Evolutionary conservation across 768 basidiomycete species (phyloP).

Genomic region (Hypsizygus marmoreus): DNA sequence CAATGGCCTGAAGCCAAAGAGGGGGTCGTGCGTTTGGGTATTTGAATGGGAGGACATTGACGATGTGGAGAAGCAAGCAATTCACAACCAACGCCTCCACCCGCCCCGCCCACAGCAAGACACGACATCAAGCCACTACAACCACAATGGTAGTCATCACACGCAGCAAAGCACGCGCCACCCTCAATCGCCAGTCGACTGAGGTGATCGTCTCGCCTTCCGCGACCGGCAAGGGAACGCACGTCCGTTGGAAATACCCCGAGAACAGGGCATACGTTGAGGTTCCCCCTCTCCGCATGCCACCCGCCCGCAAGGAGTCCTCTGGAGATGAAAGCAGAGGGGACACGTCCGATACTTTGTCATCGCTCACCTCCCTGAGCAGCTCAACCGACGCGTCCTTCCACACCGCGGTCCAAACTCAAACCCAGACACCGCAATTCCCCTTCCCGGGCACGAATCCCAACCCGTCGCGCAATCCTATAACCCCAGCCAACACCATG

Average conservation of each 20-base stretch:
- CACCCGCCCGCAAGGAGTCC: too few relatives aligned
- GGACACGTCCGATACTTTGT: neutral
- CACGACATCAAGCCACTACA: neutral
- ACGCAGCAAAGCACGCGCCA: constrained; percentile 12
- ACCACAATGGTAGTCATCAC: constrained; percentile 14
- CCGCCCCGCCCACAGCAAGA: too few relatives aligned
- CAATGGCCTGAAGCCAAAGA: too few relatives aligned
- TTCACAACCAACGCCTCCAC: too few relatives aligned
- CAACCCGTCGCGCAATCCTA: constrained; percentile 3
- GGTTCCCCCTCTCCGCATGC: neutral
- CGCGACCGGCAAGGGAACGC: constrained; percentile 14
- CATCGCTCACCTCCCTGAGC: constrained; percentile 6
- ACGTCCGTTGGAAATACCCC: constrained; percentile 8
- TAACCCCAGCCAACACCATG: neutral
- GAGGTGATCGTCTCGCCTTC: constrained; percentile 5
- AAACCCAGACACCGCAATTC: constrained; percentile 5
- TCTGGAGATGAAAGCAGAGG: too few relatives aligned
- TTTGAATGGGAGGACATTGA: too few relatives aligned
- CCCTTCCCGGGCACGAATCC: neutral
- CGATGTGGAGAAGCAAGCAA: too few relatives aligned
- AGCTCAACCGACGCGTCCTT: constrained; percentile 3
- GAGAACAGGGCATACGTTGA: too few relatives aligned
- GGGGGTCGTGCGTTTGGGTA: too few relatives aligned
- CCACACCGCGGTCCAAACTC: too few relatives aligned
- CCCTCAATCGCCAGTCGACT: neutral